Conservation (phyloP, 129 eudicot genomes). For the Pseudognaphalium luteoalbum region DNA sequence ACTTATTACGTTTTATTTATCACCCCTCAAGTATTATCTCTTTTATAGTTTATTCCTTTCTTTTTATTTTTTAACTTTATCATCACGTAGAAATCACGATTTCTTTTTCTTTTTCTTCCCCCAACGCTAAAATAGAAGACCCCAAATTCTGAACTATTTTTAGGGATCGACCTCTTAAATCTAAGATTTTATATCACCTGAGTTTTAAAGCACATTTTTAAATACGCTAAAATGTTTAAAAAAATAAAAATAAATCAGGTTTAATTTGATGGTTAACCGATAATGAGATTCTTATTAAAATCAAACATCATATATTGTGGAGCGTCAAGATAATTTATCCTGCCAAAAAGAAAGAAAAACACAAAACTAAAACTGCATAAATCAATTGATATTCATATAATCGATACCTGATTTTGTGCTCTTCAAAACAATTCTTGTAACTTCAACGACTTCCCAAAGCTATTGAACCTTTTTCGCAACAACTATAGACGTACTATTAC, state of each 20-base stretch:
- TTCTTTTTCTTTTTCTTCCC: too few species aligned
- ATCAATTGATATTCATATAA: neutral
- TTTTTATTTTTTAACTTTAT: neutral
- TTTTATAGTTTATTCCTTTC: neutral
- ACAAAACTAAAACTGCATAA: neutral
- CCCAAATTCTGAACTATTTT: too few species aligned
- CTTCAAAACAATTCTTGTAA: neutral
- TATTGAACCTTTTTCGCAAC: neutral
- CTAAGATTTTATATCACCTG: too few species aligned
- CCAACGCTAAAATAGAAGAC: too few species aligned
- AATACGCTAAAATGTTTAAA: too few species aligned
- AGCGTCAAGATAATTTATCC: neutral
- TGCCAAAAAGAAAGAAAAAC: neutral
- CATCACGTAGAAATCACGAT: neutral
- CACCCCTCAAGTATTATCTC: neutral
- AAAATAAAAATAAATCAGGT: too few species aligned
- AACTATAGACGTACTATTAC: neutral
- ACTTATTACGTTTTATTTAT: neutral
- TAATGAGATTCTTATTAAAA: too few species aligned
- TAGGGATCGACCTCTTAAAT: too few species aligned
- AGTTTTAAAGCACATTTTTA: too few species aligned
- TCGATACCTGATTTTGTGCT: conserved; percentile 1
- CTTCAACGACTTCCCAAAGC: neutral
- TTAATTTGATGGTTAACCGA: too few species aligned
- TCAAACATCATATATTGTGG: neutral